Base-by-base conservation (phyloP, 176 grass and related monocot genomes). In the Juncus inflexus region DNA sequence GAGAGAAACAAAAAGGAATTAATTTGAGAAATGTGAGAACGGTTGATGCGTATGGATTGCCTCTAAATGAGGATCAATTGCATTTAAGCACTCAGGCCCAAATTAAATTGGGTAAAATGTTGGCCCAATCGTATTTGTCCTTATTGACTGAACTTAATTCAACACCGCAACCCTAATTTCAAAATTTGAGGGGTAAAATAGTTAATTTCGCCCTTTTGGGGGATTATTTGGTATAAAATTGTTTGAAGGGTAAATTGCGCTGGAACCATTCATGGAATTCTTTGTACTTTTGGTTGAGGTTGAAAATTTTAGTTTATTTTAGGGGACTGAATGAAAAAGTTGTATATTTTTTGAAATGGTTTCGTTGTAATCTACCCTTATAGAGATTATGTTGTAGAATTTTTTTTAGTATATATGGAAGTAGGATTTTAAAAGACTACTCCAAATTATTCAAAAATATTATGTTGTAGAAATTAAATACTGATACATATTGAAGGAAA, bases 11-110 rank as follows among this genome's bases (percentile, higher is more conserved):
- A 74, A 89, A 66, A 73, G 82, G 59, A 15, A 75, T 97, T 16
- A 65, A 75, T 12, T 64, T 97, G 64, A 69, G 80, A 8, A 89
- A 91, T 53, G 88, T 91, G 11, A 35, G 65, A 47, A 84, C 74
- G 55, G 94, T 97, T 10, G 94, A 97, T 52, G 88, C 85, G 3
- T 77, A 79, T 76, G 83, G 85, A 11, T 63, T 91, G 61, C 85
- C 79, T 0, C 88, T 97, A 19, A 62, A 71, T 5, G 63, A 74
- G 2, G 94, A 97, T 50, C 70, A 91, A 1, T 47, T 97, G 2
- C 92, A 97, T 68, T 87, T 97, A 54, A 91, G 85, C 47, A 97
- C 87, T 0, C 39, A 74, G 78, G 87, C 92, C 73, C 87, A 97
- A 77, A 72, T 97, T 64, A 76, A 36, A 75, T 75, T 97, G 35